Evolutionary conservation across 306 rosid species (phyloP), one percentile per base, ranked within the genome.

Genomic region (Rubus idaeus): DNA sequence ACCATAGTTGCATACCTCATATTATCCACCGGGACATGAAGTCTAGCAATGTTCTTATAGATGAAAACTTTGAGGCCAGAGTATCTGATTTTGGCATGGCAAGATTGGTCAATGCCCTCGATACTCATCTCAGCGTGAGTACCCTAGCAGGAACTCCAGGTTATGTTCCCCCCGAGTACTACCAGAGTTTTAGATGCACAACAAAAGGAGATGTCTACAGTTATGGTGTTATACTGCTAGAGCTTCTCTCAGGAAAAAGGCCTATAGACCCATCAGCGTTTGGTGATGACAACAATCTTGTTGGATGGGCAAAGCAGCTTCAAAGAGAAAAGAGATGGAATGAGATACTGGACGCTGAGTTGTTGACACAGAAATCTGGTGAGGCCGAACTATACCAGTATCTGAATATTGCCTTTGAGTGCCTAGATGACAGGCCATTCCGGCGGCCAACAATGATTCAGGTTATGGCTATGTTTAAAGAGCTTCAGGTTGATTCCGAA

Each of bases 41-140:
- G 76, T 91, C 97, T 10, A 91, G 97, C 86, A 91, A 91, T 72
- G 91, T 91, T 75, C 97, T 91, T 60, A 86, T 91, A 7, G 97
- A 91, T 73, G 95, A 89, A 71, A 85, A 88, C 37, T 88, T 91
- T 49, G 97, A 91, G 77, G 93, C 97, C 23, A 85, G 93, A 51
- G 97, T 91, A 41, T 91, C 97, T 1, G 97, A 91, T 81, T 91
- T 91, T 23, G 97, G 97, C 49, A 91, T 91, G 97, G 97, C 97
- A 37, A 89, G 97, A 78, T 75, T 91, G 84, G 90, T 91, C 6
- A 89, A 83, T 72, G 94, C 90, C n/a, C 88, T 87, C 1, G 97
- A 91, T 75, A 87, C 97, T 67, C 97, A 91, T 85, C 88, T 91
- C 44, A 90, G 95, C 20, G 97, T 91, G 16, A 91, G 93, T 87